Percentiles rank a stretch among this genome's conserved stretches.
phyloP scores from a whole-genome alignment of 2,329 filamentous ascomycete species.

The Fusarium avenaceum region DNA sequence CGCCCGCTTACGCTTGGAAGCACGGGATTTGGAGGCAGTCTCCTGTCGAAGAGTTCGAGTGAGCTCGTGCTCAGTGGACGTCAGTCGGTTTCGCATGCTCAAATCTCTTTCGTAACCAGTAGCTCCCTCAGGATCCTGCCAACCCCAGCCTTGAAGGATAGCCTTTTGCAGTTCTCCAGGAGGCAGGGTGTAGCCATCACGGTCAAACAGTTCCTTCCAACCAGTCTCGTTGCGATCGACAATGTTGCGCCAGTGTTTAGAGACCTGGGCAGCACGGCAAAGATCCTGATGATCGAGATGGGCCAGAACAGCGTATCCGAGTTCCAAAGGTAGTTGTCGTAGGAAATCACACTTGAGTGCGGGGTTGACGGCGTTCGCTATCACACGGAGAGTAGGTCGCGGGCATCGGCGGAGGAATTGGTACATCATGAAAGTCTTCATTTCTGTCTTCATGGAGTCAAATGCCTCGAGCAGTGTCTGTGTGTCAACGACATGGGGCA shows the following conservation, averaged over 20 bases:
- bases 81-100: conserved; percentile 68
- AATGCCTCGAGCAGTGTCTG: conserved; percentile 89
- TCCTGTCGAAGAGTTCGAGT: conserved; percentile 60
- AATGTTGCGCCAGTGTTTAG: conserved; percentile 91
- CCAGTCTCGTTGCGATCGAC: conserved; percentile 94
- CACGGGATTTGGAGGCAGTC: conserved; percentile 59
- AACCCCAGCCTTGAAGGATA: conserved; percentile 94
- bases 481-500: conserved; percentile 76
- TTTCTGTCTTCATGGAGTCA: conserved; percentile 87
- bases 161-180: conserved; percentile 87
- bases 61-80: conserved; percentile 67
- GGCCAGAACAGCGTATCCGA: conserved; percentile 87
- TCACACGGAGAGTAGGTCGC: conserved; percentile 87
- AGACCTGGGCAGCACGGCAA: conserved; percentile 91
- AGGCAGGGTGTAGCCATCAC: conserved; percentile 83
- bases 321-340: conserved; percentile 83
- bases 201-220: conserved; percentile 93
- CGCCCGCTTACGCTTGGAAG: conserved; percentile 70
- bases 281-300: conserved; percentile 89
- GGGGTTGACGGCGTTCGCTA: conserved; percentile 92
- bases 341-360: conserved; percentile 96
- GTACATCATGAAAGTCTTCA: conserved; percentile 98
- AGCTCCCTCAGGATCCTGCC: conserved; percentile 86
- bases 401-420: conserved; percentile 91
- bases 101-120: conserved; percentile 86